These are phyloP conservation scores for Hypocreales sp. DNA, from an alignment of 2,329 filamentous ascomycete genomes.

Conservation along the genomic window DNA sequence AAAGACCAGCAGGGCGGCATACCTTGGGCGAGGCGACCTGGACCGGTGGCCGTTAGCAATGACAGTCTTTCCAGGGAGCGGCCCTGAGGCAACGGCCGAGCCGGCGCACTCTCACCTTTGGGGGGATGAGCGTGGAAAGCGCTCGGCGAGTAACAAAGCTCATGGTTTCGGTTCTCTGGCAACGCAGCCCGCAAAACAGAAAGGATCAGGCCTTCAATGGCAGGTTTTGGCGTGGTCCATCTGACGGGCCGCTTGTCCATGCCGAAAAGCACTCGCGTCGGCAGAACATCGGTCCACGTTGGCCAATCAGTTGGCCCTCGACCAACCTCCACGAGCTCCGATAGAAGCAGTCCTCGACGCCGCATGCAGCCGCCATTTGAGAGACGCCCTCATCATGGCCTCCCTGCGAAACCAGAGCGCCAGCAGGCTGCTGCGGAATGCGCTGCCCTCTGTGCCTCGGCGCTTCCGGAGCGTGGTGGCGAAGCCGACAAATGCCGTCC, in stretches of 20 bases:
- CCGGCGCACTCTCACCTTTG: constrained; percentile 87
- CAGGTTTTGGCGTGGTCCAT: no score
- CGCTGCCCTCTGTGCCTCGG: constrained; percentile 28
- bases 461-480: constrained; percentile 39
- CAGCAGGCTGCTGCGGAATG: constrained; percentile 34
- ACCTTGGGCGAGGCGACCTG: constrained; percentile 76
- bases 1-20: constrained; percentile 15
- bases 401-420: constrained; percentile 44
- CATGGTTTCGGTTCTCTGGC: constrained; percentile 46
- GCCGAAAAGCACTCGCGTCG: constrained; percentile 35
- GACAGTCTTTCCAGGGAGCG: no score
- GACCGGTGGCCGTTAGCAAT: neutral
- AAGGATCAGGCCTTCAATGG: constrained; percentile 2
- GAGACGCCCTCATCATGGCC: constrained; percentile 37
- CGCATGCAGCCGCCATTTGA: constrained; percentile 14
- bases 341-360: no score
- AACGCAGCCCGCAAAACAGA: constrained; percentile 8
- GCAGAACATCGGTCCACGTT: constrained; percentile 25
- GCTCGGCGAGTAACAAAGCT: constrained; percentile 81
- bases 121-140: constrained; percentile 96
- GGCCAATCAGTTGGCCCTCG: constrained; percentile 25
- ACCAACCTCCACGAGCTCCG: no score
- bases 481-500: constrained; percentile 21
- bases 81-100: no score
- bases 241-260: no score